These are phyloP conservation scores for Linum lewisii DNA, from an alignment of 345 rosid species.

Conservation along the genomic window DNA sequence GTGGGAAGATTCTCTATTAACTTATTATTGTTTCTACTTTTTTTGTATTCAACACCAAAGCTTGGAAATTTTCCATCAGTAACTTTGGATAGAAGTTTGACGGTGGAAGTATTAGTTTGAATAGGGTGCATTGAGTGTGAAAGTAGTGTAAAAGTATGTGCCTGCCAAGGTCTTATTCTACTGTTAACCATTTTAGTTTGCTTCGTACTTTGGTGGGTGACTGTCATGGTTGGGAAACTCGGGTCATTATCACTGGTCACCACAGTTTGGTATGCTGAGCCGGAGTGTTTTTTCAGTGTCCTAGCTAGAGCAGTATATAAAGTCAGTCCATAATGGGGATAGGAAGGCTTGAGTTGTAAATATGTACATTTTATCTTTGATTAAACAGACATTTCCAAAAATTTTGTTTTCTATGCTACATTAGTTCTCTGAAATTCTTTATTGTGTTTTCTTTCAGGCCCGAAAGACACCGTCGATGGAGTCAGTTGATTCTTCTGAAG, in stretches of 20 bases:
- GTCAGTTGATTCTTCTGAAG: conserved; percentile 93
- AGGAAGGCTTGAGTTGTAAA: too few species aligned
- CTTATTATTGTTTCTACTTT: background rate
- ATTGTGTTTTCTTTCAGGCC: conserved; percentile 38
- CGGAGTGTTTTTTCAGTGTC: background rate
- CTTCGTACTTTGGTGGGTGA: background rate
- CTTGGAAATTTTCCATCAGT: background rate
- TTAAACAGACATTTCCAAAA: too few species aligned
- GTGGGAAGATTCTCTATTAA: background rate
- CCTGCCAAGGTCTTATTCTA: background rate
- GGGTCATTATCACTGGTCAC: background rate
- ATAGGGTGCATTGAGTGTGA: background rate
- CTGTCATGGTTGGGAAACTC: background rate
- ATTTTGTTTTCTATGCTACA: background rate
- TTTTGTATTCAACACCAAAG: background rate
- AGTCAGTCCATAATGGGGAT: too few species aligned
- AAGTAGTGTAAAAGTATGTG: background rate
- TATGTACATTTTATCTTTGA: too few species aligned
- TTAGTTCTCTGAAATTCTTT: background rate
- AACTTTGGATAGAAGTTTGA: background rate
- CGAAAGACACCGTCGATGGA: conserved; percentile 80
- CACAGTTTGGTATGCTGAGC: background rate
- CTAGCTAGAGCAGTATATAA: background rate
- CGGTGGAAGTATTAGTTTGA: background rate
- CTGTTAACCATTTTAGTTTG: background rate